Evolutionary conservation across 257 asterid species (phyloP), one percentile per base, ranked within the genome.

Genomic region (Vinca minor): DNA sequence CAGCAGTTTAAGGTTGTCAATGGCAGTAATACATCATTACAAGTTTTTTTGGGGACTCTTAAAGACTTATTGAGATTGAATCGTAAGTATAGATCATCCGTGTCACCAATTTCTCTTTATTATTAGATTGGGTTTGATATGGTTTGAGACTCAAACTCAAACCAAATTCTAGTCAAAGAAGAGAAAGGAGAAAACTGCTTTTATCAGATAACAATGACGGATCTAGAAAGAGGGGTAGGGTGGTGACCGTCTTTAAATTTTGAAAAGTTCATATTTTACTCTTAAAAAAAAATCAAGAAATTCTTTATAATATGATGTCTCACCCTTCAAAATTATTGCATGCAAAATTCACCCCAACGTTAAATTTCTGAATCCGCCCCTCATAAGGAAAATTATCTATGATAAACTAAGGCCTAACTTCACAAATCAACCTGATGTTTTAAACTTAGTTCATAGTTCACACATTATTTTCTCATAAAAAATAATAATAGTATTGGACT

Each of bases 1-100:
- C 61, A 63, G 58, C 46, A 36, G 23, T 65, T 67, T 67, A 67
- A 67, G 71, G 71, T 67, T 44, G 13, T 29, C 39, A 47, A 15
- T 36, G 23, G 21, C 66, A 14, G 36, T 47, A 12, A 31, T 32
- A 20, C 23, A 42, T 4, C 57, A 32, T 46, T 29, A 48, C 53
- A 2, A 45, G 39, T 44, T 20, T 56, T 55, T 45, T 57, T 49
- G 42, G 52, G 1, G 61, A 28, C 62, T 8, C 11, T 39, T 4
- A 4, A 28, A 57, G 34, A 45, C 29, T 13, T 29, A 31, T n/a
- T 59, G 15, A 39, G 63, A 54, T 41, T 66, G 47, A 42, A 67
- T 67, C 57, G 44, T 64, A 29, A 25, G 57, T 6, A 3, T 67
- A 34, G 44, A 18, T 53, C 63, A 66, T 53, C 38, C 53, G 15